Percentiles rank a stretch among this genome's conserved stretches.
Conservation (phyloP, 768 basidiomycete genomes). For the Russula sp. region DNA sequence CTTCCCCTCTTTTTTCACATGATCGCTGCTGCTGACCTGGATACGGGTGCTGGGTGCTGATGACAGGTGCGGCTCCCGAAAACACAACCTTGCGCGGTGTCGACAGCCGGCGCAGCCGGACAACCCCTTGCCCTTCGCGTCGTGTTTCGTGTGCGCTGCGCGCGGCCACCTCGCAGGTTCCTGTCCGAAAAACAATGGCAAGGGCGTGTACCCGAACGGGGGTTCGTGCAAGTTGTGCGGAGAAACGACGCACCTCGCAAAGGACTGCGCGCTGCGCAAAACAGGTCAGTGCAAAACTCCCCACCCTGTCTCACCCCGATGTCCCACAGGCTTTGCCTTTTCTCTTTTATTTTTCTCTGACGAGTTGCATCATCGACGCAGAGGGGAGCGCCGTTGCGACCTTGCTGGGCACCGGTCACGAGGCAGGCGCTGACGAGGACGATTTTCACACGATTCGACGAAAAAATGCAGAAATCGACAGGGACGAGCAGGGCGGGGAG, state of each 20-base stretch:
- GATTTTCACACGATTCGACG: conserved; percentile 85
- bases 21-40: background rate
- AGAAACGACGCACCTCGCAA: conserved; percentile 78
- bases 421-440: conserved; percentile 86
- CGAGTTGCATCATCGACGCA: conserved; percentile 14
- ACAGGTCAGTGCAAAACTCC: conserved; percentile 31
- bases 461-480: conserved; percentile 51
- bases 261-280: conserved; percentile 66
- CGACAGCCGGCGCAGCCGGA: conserved; percentile 53
- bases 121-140: conserved; percentile 79
- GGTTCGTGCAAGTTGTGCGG: conserved; percentile 88
- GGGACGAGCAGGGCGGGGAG: conserved; percentile 47
- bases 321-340: background rate
- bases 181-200: conserved; percentile 74
- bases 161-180: conserved; percentile 81
- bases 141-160: conserved; percentile 83
- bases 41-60: background rate
- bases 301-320: background rate
- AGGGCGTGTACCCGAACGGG: conserved; percentile 86
- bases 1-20: background rate
- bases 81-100: conserved; percentile 76
- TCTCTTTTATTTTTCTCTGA: background rate
- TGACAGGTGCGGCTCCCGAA: conserved; percentile 71
- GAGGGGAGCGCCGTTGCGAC: conserved; percentile 37
- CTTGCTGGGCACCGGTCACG: conserved; percentile 43